A percentile compares a stretch with the other conserved stretches of the same genome.
Conservation (phyloP, 148 eudicot species). For the Rhododendron molle region DNA sequence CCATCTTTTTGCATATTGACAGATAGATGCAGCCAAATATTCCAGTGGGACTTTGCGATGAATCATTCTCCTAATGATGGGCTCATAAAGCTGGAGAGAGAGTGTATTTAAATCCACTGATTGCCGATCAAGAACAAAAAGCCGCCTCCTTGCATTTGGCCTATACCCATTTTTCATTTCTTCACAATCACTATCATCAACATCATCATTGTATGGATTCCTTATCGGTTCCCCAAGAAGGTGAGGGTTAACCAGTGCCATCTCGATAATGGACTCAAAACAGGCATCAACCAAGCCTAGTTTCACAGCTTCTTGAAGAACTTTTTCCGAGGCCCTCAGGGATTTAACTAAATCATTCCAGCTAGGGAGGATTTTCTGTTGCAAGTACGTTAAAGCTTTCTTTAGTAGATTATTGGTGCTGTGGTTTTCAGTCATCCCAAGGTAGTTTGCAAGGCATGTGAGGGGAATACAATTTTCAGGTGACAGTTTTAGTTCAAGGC, state of each 20-base stretch:
- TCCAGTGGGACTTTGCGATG: conserved; percentile 33
- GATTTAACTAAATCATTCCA: conserved; percentile 57
- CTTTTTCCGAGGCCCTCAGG: conserved; percentile 11
- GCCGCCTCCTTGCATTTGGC: conserved; percentile 45
- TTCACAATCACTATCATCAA: conserved; percentile 19
- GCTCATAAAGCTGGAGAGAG: conserved; percentile 46
- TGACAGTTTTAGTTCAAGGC: conserved; percentile 39
- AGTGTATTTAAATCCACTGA: conserved; percentile 44
- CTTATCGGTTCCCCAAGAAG: conserved; percentile 42
- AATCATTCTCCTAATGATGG: conserved; percentile 36
- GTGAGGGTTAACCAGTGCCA: conserved; percentile 42
- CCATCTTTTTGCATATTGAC: conserved; percentile 39
- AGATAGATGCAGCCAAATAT: conserved; percentile 43
- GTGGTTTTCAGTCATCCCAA: conserved; percentile 63
- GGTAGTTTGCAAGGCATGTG: conserved; percentile 44
- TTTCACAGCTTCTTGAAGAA: conserved; percentile 20
- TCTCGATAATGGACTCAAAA: conserved; percentile 31
- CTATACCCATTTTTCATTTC: conserved; percentile 10
- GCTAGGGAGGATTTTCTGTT: conserved; percentile 39
- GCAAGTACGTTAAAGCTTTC: conserved; percentile 32
- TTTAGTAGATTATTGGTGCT: conserved; percentile 45
- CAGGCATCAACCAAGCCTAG: conserved; percentile 43
- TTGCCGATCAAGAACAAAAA: conserved; percentile 35
- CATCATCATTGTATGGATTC: conserved; percentile 11
- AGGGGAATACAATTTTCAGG: conserved; percentile 46